phyloP scores from a whole-genome alignment of 73 alveolate species.

The Symbiodinium natans region DNA sequence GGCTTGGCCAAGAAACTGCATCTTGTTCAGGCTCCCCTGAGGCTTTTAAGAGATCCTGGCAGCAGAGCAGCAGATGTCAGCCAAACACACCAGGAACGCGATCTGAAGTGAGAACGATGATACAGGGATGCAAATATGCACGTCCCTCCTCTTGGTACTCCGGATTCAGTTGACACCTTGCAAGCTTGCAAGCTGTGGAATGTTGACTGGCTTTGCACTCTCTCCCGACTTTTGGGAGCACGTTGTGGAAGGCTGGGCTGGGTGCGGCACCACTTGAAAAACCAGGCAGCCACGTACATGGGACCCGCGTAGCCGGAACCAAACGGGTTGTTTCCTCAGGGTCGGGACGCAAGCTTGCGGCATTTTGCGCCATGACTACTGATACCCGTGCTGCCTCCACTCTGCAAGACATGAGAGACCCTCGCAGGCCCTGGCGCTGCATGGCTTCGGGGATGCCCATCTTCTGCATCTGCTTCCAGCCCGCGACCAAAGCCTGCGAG shows the following conservation, averaged over 20 bases:
- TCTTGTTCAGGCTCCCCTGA: slow-evolving; percentile 50
- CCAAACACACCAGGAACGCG: background rate
- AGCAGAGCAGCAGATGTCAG: background rate
- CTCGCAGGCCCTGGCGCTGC: slow-evolving; percentile 34
- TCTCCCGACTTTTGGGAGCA: background rate
- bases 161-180: slow-evolving; percentile 44
- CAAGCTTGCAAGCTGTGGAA: background rate
- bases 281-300: slow-evolving; percentile 82
- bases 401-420: background rate
- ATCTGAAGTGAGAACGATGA: no score
- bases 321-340: slow-evolving; percentile 63
- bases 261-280: slow-evolving; percentile 38
- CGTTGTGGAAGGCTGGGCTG: background rate
- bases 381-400: no score
- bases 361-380: no score
- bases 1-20: slow-evolving; percentile 6
- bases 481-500: slow-evolving; percentile 44
- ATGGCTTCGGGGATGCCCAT: slow-evolving; percentile 59
- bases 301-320: slow-evolving; percentile 89
- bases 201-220: background rate
- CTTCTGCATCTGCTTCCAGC: slow-evolving; percentile 63
- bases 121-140: no score
- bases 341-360: background rate
- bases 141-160: slow-evolving; percentile 45
- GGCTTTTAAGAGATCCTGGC: slow-evolving; percentile 36